phyloP scores from a whole-genome alignment of 1,139 yeast species.

The Barnettozyma hawaiiensis region DNA sequence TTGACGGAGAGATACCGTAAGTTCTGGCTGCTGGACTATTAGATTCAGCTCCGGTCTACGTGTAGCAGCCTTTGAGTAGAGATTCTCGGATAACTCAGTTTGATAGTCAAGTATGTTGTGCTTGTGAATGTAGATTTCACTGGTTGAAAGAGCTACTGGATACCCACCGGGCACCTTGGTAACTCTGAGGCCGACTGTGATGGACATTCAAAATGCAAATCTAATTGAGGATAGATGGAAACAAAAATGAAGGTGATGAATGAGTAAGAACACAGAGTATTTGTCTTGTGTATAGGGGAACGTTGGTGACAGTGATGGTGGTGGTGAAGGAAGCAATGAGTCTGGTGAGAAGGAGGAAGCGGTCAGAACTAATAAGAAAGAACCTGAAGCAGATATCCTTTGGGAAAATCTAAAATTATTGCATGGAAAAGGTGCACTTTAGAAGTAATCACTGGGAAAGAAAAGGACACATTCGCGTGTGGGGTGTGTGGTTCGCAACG shows the following conservation, averaged over 20 bases:
- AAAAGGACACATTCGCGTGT: too few relatives aligned
- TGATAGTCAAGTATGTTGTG: slow-evolving; percentile 46
- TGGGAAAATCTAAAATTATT: too few relatives aligned
- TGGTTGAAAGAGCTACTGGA: slow-evolving; percentile 43
- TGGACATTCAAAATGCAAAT: slow-evolving; percentile 1
- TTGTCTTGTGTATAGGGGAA: too few relatives aligned
- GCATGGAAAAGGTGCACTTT: too few relatives aligned
- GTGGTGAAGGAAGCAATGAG: too few relatives aligned
- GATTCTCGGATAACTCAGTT: slow-evolving; percentile 42
- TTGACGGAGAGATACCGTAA: slow-evolving; percentile 42
- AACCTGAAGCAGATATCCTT: too few relatives aligned
- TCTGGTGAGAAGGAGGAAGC: too few relatives aligned
- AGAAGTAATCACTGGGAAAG: too few relatives aligned
- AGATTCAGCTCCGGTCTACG: slow-evolving; percentile 48
- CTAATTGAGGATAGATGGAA: not conserved
- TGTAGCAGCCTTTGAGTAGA: slow-evolving; percentile 33
- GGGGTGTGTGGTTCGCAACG: not conserved
- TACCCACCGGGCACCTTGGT: slow-evolving; percentile 39
- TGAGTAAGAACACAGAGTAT: too few relatives aligned
- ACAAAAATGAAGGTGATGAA: not conserved
- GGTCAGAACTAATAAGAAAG: too few relatives aligned
- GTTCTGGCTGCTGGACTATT: slow-evolving; percentile 60
- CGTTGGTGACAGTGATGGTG: too few relatives aligned
- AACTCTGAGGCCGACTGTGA: slow-evolving; percentile 31
- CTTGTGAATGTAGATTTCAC: slow-evolving; percentile 46